Conservation (phyloP, 768 basidiomycete genomes). For the Tylopilus rubrobrunneus region DNA sequence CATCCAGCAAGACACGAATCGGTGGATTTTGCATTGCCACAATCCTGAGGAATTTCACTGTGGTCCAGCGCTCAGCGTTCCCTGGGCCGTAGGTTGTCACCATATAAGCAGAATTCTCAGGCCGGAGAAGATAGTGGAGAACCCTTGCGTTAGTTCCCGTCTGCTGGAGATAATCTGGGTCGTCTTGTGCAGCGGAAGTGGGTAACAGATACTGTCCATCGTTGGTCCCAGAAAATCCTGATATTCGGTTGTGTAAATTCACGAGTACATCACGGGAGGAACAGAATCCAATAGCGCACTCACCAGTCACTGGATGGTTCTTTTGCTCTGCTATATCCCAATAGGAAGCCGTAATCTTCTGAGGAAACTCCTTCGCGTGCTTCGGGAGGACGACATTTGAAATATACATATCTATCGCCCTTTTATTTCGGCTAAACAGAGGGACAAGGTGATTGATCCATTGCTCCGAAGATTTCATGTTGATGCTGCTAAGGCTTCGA, state of each 20-base stretch:
- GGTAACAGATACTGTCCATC: neutral
- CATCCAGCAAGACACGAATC: neutral
- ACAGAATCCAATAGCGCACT: neutral
- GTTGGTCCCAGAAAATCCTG: neutral
- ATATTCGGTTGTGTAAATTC: too few species aligned
- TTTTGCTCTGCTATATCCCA: conserved; percentile 36
- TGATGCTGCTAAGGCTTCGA: conserved; percentile 17
- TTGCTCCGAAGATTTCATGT: conserved; percentile 28
- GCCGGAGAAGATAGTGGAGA: neutral
- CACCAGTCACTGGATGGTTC: neutral
- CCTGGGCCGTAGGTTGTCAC: too few species aligned
- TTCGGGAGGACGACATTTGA: too few species aligned
- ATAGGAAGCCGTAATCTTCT: conserved; percentile 32
- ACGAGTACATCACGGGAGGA: too few species aligned
- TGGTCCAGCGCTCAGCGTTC: neutral
- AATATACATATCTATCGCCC: conserved; percentile 28
- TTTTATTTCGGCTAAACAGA: too few species aligned
- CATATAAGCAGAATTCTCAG: neutral
- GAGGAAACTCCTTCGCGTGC: conserved; percentile 25
- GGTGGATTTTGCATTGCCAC: neutral
- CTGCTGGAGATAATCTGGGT: neutral
- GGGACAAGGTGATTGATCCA: neutral
- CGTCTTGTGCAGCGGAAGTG: neutral
- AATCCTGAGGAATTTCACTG: neutral
- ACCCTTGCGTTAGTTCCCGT: neutral